phyloP scores from a whole-genome alignment of 495 filamentous ascomycete species.

The Penicillium waksmanii region DNA sequence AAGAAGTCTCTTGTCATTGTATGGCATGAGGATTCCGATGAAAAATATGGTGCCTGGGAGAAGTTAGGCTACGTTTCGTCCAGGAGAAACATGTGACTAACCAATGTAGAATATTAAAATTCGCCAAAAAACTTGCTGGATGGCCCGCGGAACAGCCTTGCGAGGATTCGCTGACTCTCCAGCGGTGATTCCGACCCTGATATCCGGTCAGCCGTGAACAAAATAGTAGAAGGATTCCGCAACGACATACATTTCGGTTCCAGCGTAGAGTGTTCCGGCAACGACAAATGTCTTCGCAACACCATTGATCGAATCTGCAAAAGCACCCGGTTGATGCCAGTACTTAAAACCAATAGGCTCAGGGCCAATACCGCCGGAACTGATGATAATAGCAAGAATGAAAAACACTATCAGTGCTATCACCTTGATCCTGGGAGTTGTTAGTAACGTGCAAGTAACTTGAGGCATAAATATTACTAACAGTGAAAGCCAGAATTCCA shows the following conservation, averaged over 20 bases:
- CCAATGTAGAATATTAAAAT: slow-evolving; percentile 74
- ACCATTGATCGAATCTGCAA: slow-evolving; percentile 65
- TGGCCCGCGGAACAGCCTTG: slow-evolving; percentile 64
- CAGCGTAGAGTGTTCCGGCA: slow-evolving; percentile 71
- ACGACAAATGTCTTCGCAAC: slow-evolving; percentile 61
- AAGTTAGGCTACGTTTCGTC: neutral
- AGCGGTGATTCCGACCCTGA: slow-evolving; percentile 66
- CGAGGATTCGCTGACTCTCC: slow-evolving; percentile 66
- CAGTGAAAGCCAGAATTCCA: slow-evolving; percentile 51
- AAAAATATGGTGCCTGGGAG: slow-evolving; percentile 58
- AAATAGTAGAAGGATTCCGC: neutral
- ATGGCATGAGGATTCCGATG: slow-evolving; percentile 70
- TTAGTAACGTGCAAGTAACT: slow-evolving; percentile 1
- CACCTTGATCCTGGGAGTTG: slow-evolving; percentile 45
- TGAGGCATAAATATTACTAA: slow-evolving; percentile 11
- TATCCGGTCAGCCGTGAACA: neutral
- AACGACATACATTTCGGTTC: slow-evolving; percentile 62
- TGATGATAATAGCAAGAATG: slow-evolving; percentile 67
- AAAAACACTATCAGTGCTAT: slow-evolving; percentile 67
- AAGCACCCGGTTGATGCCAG: slow-evolving; percentile 71
- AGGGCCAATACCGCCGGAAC: slow-evolving; percentile 61
- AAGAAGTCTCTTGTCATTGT: slow-evolving; percentile 48
- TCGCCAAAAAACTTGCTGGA: slow-evolving; percentile 73
- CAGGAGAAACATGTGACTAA: slow-evolving; percentile 25
- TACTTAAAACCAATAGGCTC: slow-evolving; percentile 63